A percentile compares a stretch with the other conserved stretches of the same genome.
phyloP scores from a whole-genome alignment of 495 filamentous ascomycete genomes.

The Aspergillus saccharolyticus region DNA sequence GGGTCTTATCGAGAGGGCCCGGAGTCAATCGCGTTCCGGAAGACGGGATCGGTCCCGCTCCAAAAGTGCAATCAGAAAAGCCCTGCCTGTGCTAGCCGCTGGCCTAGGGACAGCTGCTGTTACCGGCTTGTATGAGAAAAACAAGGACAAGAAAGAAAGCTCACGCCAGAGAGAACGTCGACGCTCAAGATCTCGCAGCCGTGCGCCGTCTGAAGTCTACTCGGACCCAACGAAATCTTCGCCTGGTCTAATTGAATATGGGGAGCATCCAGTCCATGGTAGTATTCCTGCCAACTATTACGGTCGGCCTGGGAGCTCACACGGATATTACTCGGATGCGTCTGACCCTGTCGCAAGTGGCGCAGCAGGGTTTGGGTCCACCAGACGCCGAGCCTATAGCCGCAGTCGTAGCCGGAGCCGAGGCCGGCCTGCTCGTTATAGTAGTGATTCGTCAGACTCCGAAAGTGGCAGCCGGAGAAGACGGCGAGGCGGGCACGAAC shows the following conservation, averaged over 20 bases:
- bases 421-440: constrained; percentile 33
- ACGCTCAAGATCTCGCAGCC: constrained; percentile 53
- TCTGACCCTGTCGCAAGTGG: constrained; percentile 20
- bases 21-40: constrained; percentile 64
- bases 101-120: constrained; percentile 74
- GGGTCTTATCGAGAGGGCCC: constrained; percentile 67
- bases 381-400: constrained; percentile 21
- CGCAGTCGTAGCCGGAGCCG: constrained; percentile 39
- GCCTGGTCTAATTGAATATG: constrained; percentile 77
- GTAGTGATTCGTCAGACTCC: constrained; percentile 43
- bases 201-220: constrained; percentile 49
- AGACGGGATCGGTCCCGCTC: constrained; percentile 47
- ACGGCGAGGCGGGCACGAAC: constrained; percentile 36
- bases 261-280: constrained; percentile 57
- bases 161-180: constrained; percentile 40
- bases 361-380: constrained; percentile 28
- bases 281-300: constrained; percentile 49
- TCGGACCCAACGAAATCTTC: constrained; percentile 53
- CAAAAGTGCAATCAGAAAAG: constrained; percentile 56
- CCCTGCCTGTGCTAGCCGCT: constrained; percentile 64
- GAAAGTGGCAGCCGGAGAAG: constrained; percentile 36
- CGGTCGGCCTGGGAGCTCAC: constrained; percentile 38
- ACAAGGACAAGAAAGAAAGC: constrained; percentile 61
- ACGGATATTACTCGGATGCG: constrained; percentile 41
- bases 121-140: constrained; percentile 75